Percentiles rank a stretch among this genome's conserved stretches.
Conservation (phyloP, 257 asterid species). For the Cynanchum wilfordii region DNA sequence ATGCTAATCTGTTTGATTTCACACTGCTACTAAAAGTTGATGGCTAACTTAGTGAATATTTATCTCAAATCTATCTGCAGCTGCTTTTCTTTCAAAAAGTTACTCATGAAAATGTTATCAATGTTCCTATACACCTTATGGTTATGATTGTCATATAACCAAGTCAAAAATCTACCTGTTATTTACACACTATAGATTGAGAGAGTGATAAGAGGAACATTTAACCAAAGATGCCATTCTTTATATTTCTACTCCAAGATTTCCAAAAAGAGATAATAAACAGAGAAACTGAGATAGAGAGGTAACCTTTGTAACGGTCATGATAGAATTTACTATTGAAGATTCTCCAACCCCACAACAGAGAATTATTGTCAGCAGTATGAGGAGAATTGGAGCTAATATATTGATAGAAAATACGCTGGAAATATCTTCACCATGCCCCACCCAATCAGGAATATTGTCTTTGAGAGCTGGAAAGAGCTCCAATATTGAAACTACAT, state of each 20-base stretch:
- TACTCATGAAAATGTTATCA: not conserved
- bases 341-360: constrained; percentile 96
- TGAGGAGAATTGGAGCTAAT: constrained; percentile 75
- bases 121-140: not conserved
- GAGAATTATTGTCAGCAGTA: constrained; percentile 67
- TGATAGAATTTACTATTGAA: constrained; percentile 63
- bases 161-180: not conserved
- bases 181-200: not conserved
- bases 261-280: not conserved
- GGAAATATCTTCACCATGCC: constrained; percentile 73
- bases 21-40: not conserved
- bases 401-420: constrained; percentile 66
- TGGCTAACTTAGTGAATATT: not conserved
- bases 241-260: not conserved
- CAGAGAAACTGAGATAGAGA: not conserved
- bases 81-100: not conserved
- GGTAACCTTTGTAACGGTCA: constrained; percentile 78
- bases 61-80: not conserved
- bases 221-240: not conserved
- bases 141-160: not conserved
- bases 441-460: constrained; percentile 80
- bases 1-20: not conserved
- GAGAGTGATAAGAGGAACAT: not conserved
- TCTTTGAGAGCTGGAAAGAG: constrained; percentile 63
- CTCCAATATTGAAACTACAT: constrained; percentile 64